These are phyloP conservation scores for Boletus rubescentipes DNA, from an alignment of 768 basidiomycete genomes.

Conservation along the genomic window DNA sequence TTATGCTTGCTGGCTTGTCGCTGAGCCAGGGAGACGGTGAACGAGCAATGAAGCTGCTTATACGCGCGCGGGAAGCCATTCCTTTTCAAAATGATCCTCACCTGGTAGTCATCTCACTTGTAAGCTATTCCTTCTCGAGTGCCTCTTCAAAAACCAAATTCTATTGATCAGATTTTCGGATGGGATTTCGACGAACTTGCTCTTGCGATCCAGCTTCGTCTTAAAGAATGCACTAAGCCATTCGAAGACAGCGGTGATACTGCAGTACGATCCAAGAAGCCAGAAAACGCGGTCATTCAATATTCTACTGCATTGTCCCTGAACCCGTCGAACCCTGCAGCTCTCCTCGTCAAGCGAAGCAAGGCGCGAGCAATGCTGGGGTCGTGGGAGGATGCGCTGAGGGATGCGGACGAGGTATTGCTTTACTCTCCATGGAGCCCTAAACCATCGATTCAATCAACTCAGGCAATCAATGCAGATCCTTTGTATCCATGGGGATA, in stretches of 20 bases:
- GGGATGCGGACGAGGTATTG: background rate
- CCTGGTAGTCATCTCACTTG: constrained; percentile 2
- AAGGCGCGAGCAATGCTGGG: background rate
- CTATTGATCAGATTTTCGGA: background rate
- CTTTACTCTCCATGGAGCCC: no score
- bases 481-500: no score
- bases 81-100: background rate
- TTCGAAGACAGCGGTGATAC: background rate
- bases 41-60: background rate
- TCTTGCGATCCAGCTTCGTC: background rate
- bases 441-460: no score
- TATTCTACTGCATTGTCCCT: constrained; percentile 6
- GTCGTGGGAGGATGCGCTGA: background rate
- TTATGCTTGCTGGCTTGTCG: background rate
- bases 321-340: background rate
- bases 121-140: background rate
- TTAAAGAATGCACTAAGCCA: background rate
- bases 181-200: background rate
- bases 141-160: background rate
- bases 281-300: background rate
- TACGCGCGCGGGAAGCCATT: background rate
- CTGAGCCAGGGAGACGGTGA: background rate
- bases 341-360: constrained; percentile 5
- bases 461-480: no score
- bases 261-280: background rate